Base-by-base conservation (phyloP, 1,284 basidiomycete genomes). In the Chalciporus sp. region DNA sequence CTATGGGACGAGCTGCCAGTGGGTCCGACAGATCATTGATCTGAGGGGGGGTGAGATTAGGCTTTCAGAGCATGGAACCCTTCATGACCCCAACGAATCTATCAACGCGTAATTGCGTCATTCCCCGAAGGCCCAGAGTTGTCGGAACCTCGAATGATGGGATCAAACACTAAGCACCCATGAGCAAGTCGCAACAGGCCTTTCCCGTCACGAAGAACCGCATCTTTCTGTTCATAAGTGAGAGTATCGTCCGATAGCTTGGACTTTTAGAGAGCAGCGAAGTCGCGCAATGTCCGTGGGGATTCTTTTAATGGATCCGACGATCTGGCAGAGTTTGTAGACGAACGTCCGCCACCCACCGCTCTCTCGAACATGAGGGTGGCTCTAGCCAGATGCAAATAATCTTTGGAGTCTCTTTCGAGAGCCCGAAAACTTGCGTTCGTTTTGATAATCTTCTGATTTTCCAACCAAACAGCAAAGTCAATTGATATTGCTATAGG, bases 141-240 rank as follows among this genome's bases (percentile, higher is more conserved):
- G 16, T 17, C 40, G 16, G 47, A 52, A 28, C 64, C 66, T n/a
- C 19, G 43, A 19, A 70, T 14, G 10, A 43, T 51, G 26, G 31
- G 51, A 41, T 61, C 64, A 9, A 69, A 59, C 26, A 63, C 55
- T 39, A 70, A 51, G 39, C 68, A 69, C 40, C 43, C 47, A 51
- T 6, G 23, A 23, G 23, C 23, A 23, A 23, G 23, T 7, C 52
- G 49, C 10, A 67, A 51, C 23, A 69, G 28, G 1, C 43, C 40
- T 26, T 61, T 49, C 5, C 68, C 64, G 14, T 70, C 62, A n/a
- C 68, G 57, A 27, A 67, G 49, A 1, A 65, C 60, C 3, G 66
- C 64, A 23, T 29, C 35, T 26, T 53, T 48, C 48, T 68, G 44
- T n/a, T 66, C 63, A 51, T 37, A 41, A 28, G 27, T 52, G 40